Evolutionary conservation across 208 protist species (phyloP).

Genomic region (Porcisia deanei): DNA sequence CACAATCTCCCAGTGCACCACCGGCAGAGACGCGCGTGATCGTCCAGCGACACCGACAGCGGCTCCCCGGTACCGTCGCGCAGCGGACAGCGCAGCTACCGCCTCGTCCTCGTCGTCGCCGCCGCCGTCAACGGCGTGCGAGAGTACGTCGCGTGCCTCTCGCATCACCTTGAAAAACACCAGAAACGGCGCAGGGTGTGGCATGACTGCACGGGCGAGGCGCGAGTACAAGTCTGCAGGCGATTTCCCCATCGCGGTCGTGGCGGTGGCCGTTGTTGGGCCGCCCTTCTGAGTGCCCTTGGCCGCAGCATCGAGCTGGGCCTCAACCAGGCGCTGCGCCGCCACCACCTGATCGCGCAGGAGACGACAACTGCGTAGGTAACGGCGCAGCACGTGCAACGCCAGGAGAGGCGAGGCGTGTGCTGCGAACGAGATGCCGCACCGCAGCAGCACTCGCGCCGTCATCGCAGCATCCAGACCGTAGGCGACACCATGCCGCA

Average conservation of each 20-base stretch:
- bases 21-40: constrained; percentile 39
- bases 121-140: constrained; percentile 22
- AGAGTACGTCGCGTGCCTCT: constrained; percentile 66
- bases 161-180: constrained; percentile 78
- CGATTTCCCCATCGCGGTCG: neutral
- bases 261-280: neutral
- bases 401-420: constrained; percentile 75
- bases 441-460: constrained; percentile 70
- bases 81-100: neutral
- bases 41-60: neutral
- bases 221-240: constrained; percentile 14
- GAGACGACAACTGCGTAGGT: constrained; percentile 58
- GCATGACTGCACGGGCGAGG: constrained; percentile 25
- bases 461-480: constrained; percentile 56
- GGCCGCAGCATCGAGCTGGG: constrained; percentile 19
- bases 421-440: constrained; percentile 55
- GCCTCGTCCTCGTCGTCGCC: neutral
- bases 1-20: constrained; percentile 86
- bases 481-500: constrained; percentile 45
- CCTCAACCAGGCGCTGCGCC: constrained; percentile 24
- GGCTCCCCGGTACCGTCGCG: neutral
- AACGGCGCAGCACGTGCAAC: constrained; percentile 68
- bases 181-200: constrained; percentile 72
- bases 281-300: neutral
- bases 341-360: constrained; percentile 39